Evolutionary conservation across 345 rosid genomes (phyloP), one percentile per base, ranked within the genome.

Genomic region (Adansonia digitata): DNA sequence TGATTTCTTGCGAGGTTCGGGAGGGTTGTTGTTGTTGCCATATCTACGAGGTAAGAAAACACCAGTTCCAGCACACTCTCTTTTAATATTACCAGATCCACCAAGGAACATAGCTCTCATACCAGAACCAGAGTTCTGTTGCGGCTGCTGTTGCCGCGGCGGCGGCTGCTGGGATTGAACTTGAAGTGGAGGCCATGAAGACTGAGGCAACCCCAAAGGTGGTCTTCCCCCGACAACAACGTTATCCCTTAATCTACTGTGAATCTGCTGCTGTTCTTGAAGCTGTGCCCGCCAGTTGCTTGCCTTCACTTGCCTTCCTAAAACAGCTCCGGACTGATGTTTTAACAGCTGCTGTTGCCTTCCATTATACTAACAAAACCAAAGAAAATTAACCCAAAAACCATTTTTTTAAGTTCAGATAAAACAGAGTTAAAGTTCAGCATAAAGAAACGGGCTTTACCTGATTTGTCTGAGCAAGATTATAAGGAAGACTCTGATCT

Each of bases 21-120:
- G 56, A 1, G 88, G 79, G 27, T 17, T 67, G 51, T 13, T 61
- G 42, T 1, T 66, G 55, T 8, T 63, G 17, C 84, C 78, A n/a
- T 71, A 73, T 57, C 80, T 82, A 14, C 90, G 90, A 57, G 98
- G 98, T 74, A 94, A 77, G 82, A 94, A 94, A 12, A 94, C 98
- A 34, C 97, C 97, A 22, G 98, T 94, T 8, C 98, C 98, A 1
- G 87, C 48, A 20, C 85, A 84, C 46, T 82, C 79, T 11, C 77
- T 75, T 75, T 79, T 90, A 17, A 66, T 80, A 5, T 78, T 74
- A 4, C 57, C 81, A 60, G 85, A 76, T 73, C 88, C 88, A 17
- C 73, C 52, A 5, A 74, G 73, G 14, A 81, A 79, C 11, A 77
- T 74, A 43, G 87, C 67, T 53, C 81, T 82, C 75, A 69, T 77